Evolutionary conservation across 2,329 filamentous ascomycete species (phyloP).

Genomic region (Fusarium sp.): DNA sequence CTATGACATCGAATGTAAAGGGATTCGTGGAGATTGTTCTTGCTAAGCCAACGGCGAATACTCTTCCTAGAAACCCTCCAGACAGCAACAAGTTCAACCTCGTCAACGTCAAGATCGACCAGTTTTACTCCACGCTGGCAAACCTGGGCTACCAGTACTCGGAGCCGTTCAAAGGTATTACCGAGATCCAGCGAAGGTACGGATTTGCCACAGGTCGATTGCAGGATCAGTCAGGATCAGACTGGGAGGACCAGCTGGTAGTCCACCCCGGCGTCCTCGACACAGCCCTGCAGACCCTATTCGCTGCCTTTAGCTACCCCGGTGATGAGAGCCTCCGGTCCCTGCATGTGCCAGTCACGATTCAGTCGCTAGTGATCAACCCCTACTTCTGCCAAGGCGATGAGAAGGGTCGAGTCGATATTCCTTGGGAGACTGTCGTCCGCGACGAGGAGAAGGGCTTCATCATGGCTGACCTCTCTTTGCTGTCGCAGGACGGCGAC

Average conservation of each 20-base stretch:
- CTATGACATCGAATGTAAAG: neutral
- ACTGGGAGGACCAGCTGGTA: neutral
- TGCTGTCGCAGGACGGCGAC: neutral
- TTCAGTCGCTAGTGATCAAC: neutral
- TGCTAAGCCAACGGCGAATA: neutral
- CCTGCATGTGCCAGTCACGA: neutral
- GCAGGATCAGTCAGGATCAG: neutral
- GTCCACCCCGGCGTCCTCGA: slow-evolving; percentile 5
- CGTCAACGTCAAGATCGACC: neutral
- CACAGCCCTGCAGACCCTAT: neutral
- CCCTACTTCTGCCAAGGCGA: neutral
- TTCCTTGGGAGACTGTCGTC: neutral
- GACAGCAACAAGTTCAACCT: neutral
- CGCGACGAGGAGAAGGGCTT: neutral
- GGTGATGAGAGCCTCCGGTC: slow-evolving; percentile 2
- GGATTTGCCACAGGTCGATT: neutral
- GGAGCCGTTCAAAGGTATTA: neutral
- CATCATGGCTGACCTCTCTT: neutral
- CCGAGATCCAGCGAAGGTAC: neutral
- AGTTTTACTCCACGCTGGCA: neutral
- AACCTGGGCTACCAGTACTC: neutral
- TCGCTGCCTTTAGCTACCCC: slow-evolving; percentile 5
- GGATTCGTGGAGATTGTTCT: neutral
- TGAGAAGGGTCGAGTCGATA: neutral
- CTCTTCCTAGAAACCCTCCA: neutral